Evolutionary conservation across 2,329 filamentous ascomycete genomes (phyloP).

Genomic region (Onygena corvina): DNA sequence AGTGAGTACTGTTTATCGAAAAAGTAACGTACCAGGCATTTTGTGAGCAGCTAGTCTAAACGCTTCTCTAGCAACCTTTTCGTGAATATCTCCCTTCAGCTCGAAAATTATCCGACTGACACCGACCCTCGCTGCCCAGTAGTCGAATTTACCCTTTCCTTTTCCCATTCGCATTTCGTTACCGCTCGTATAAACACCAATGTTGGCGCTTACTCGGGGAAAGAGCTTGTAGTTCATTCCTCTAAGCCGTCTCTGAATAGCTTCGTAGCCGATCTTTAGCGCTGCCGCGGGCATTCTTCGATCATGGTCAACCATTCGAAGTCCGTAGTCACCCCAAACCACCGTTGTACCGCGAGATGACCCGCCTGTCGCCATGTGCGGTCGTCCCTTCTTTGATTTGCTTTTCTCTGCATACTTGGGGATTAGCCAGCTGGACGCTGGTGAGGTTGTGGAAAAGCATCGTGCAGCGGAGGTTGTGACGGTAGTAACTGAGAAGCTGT

Average conservation of each 20-base stretch:
- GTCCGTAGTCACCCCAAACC: slow-evolving; percentile 88
- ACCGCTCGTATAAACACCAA: slow-evolving; percentile 88
- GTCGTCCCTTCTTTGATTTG: slow-evolving; percentile 79
- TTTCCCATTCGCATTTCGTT: slow-evolving; percentile 99
- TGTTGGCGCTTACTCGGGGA: slow-evolving; percentile 79
- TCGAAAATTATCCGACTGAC: slow-evolving; percentile 91
- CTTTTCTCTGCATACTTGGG: slow-evolving; percentile 68
- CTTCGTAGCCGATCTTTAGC: slow-evolving; percentile 82
- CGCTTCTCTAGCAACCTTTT: slow-evolving; percentile 85
- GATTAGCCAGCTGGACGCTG: slow-evolving; percentile 61
- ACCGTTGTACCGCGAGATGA: slow-evolving; percentile 88
- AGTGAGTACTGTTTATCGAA: neutral
- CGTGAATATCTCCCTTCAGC: slow-evolving; percentile 80
- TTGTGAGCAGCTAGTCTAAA: slow-evolving; percentile 92
- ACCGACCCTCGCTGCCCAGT: slow-evolving; percentile 82
- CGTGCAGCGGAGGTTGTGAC: slow-evolving; percentile 37
- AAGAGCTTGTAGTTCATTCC: slow-evolving; percentile 89
- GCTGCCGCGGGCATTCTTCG: slow-evolving; percentile 77
- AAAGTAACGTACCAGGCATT: slow-evolving; percentile 58
- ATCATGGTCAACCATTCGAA: slow-evolving; percentile 88
- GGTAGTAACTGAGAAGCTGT: slow-evolving; percentile 19
- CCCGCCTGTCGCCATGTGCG: slow-evolving; percentile 79
- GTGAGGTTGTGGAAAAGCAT: slow-evolving; percentile 60
- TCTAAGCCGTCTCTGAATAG: slow-evolving; percentile 75
- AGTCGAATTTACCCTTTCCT: slow-evolving; percentile 93